Base-by-base conservation (phyloP, 148 eudicot genomes). In the Silene conica region DNA sequence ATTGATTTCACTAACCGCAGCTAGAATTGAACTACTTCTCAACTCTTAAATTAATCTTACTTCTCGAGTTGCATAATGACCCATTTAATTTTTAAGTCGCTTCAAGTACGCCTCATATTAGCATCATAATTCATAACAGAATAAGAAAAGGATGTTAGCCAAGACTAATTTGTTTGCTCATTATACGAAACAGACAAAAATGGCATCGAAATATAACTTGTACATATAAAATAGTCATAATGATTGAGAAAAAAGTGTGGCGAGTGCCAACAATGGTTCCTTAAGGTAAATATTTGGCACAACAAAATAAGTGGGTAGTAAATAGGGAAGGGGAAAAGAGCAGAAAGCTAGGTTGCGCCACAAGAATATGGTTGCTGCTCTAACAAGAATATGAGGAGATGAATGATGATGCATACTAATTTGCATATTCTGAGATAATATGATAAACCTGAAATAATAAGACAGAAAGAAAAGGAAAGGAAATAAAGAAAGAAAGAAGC, bases 401-500 rank as follows among this genome's bases (percentile, higher is more conserved):
- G 1, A 28, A 28, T 21, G 63, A 10, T 8, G 21, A 28, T 3
- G 5, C 41, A 0, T 34, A 48, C 15, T 48, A 11, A 48, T 48
- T 48, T 48, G 54, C 54, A 48, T 14, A 48, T 48, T 10, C n/a
- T n/a, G n/a, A n/a, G n/a, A 48, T 48, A 48, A 10, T 3, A 48
- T 48, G 1, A 48, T 48, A 25, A 25, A 54, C 11, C 28, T 23
- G 2, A 69, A 55, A 41, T 6, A 55, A 41, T 6, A 54, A 13
- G 38, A 60, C 1, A 60, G 1, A 16, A 38, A 63, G 21, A 15
- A 71, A 18, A 11, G 41, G 7, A n/a, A n/a, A 8, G 25, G 43
- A 38, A 38, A 38, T 38, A 6, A n/a, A n/a, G n/a, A 26, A 67
- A 20, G 38, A 52, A 46, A 64, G 26, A 67, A 56, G 63, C 85